Evolutionary conservation across 2,329 filamentous ascomycete species (phyloP), one percentile per base, ranked within the genome.

Genomic region (Chaetomium olivaceum): DNA sequence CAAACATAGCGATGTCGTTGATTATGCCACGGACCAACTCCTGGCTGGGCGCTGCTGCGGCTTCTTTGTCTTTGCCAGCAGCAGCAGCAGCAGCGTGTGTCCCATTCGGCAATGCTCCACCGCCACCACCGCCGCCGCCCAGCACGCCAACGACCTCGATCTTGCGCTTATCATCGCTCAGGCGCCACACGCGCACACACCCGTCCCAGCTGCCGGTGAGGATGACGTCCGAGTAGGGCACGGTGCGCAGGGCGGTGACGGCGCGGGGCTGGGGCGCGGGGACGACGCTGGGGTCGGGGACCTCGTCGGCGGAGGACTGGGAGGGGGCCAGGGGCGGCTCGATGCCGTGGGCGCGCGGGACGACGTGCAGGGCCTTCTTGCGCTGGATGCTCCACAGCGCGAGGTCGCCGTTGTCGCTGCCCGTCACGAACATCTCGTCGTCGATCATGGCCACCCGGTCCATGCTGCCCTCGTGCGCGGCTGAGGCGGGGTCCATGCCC

Each of bases 151-250:
- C 78, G 0, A 86, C 79, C 73, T 95, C 89, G 54, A 99, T 85
- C 69, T 84, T 88, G 76, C 87, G 87, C 79, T 93, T 95, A 76
- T 97, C 94, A 51, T 91, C 87, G 61, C 88, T 90, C 23, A 99
- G 83, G 67, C 85, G 88, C 95, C 95, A 99, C 5, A 89, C 89
- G 58, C 94, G 85, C 65, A 99, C 84, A 77, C 87, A 88, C 2
- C 95, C 95, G 75, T 96, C 95, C 93, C 94, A 99, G 77, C 92
- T 97, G 36, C 94, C 95, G 70, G 89, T 96, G 59, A 99, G 82
- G 64, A 99, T 87, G 59, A 97, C 81, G 74, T 99, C 93, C 5
- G 92, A 94, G 76, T 93, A 97, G 0, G 95, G 94, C 58, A 99
- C 84, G 0, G 92, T 90, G 58, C 89, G 84, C 52, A 99, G 81